Conservation (phyloP, 2,329 filamentous ascomycete species). For the Diaporthe australafricana region DNA sequence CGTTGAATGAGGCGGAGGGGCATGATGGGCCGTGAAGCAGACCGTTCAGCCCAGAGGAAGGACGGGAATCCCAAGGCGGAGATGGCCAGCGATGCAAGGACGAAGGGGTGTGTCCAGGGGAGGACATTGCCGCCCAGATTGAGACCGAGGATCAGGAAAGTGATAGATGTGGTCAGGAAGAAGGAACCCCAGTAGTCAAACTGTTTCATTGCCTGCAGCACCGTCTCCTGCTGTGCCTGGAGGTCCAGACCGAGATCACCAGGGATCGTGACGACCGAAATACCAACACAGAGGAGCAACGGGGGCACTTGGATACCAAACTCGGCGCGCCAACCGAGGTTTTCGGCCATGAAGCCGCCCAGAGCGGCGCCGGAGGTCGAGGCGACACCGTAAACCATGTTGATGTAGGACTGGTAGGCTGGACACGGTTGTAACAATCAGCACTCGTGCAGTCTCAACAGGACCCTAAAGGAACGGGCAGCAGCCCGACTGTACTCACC, state of each 20-base stretch:
- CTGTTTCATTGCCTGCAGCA: constrained; percentile 61
- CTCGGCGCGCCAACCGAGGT: constrained; percentile 79
- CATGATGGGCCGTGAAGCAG: constrained; percentile 67
- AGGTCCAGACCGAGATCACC: constrained; percentile 59
- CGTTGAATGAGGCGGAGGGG: constrained; percentile 64
- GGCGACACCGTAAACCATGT: constrained; percentile 71
- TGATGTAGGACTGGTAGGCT: constrained; percentile 78
- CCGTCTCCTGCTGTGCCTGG: constrained; percentile 54
- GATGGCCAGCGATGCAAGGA: constrained; percentile 62
- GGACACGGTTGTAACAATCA: neutral
- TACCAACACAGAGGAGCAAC: constrained; percentile 57
- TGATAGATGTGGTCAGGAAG: constrained; percentile 63
- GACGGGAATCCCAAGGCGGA: constrained; percentile 60
- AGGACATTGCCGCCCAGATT: constrained; percentile 73
- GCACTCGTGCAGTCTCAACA: neutral
- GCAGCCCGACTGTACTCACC: constrained; percentile 1
- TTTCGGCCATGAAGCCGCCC: constrained; percentile 77
- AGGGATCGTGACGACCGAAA: constrained; percentile 63
- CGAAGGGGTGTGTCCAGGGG: constrained; percentile 70
- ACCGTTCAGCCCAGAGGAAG: constrained; percentile 65
- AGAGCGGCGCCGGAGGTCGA: constrained; percentile 73
- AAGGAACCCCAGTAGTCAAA: constrained; percentile 69
- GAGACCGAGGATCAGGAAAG: constrained; percentile 70
- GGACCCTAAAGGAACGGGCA: neutral
- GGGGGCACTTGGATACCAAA: constrained; percentile 72